These are phyloP conservation scores for Pseudotulostoma volvatum DNA, from an alignment of 495 filamentous ascomycete genomes.

Conservation along the genomic window DNA sequence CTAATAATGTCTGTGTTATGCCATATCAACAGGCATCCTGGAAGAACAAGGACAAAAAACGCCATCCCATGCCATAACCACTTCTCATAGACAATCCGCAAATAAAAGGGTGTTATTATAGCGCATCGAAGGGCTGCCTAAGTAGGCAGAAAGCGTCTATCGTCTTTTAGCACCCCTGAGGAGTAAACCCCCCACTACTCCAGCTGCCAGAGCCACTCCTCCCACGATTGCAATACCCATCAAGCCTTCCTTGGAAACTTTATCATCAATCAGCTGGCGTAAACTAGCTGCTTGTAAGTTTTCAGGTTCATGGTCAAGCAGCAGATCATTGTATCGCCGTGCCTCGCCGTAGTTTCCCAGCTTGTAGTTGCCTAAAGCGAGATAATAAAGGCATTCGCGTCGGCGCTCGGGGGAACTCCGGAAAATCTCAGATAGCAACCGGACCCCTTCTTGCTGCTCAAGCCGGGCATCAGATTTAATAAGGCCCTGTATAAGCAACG, in stretches of 20 bases:
- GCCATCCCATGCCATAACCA: conserved; percentile 6
- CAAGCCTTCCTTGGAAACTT: conserved; percentile 83
- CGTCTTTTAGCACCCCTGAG: conserved; percentile 52
- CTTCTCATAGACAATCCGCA: not conserved
- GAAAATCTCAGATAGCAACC: conserved; percentile 92
- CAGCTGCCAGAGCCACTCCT: conserved; percentile 80
- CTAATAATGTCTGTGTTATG: no score
- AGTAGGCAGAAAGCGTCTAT: conserved; percentile 9
- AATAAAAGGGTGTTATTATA: conserved; percentile 1
- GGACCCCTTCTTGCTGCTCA: conserved; percentile 92
- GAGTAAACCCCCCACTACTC: conserved; percentile 77
- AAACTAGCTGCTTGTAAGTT: conserved; percentile 84
- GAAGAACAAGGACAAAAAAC: conserved; percentile 1
- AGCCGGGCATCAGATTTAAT: conserved; percentile 73
- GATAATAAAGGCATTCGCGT: conserved; percentile 94
- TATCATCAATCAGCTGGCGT: conserved; percentile 78
- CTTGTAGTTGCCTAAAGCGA: conserved; percentile 93
- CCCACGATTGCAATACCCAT: conserved; percentile 95
- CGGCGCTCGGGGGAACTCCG: conserved; percentile 77
- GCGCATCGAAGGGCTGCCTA: conserved; percentile 1
- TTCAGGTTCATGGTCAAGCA: conserved; percentile 73
- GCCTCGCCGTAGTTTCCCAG: conserved; percentile 94
- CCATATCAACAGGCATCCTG: not conserved
- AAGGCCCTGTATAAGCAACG: conserved; percentile 51
- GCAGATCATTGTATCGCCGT: conserved; percentile 77